These are phyloP conservation scores for Dioszegia hungarica DNA, from an alignment of 768 basidiomycete species.

Conservation along the genomic window DNA sequence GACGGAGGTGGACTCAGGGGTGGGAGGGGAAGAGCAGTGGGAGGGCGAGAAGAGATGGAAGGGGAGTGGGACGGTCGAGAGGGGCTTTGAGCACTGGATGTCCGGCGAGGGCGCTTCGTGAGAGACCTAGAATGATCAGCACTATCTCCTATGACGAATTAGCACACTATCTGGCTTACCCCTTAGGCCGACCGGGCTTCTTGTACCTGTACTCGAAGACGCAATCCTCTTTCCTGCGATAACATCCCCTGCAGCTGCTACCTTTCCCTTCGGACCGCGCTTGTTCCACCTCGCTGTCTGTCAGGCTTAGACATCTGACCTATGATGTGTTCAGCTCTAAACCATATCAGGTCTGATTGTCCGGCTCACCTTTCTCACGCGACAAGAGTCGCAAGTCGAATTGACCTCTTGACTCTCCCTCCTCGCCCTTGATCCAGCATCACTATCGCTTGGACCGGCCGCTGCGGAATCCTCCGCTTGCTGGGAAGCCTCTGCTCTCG, in stretches of 20 bases:
- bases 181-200: slow-evolving; percentile 9
- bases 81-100: not conserved
- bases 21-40: too few species aligned
- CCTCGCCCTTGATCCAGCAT: not conserved
- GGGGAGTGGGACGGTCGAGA: too few species aligned
- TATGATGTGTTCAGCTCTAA: not conserved
- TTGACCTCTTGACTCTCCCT: not conserved
- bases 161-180: too few species aligned
- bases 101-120: not conserved
- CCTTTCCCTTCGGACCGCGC: not conserved
- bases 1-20: too few species aligned
- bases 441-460: not conserved
- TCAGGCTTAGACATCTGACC: not conserved
- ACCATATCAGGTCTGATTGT: not conserved
- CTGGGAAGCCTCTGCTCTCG: not conserved
- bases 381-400: slow-evolving; percentile 4
- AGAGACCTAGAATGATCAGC: too few species aligned
- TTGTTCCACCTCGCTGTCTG: not conserved
- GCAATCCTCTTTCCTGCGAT: slow-evolving; percentile 5
- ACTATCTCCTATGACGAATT: too few species aligned
- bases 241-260: slow-evolving; percentile 6
- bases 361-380: slow-evolving; percentile 1
- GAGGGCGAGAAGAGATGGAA: too few species aligned
- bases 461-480: not conserved
- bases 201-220: slow-evolving; percentile 8